Evolutionary conservation across 768 basidiomycete species (phyloP), one percentile per base, ranked within the genome.

Genomic region (Leucocoprinus birnbaumii): DNA sequence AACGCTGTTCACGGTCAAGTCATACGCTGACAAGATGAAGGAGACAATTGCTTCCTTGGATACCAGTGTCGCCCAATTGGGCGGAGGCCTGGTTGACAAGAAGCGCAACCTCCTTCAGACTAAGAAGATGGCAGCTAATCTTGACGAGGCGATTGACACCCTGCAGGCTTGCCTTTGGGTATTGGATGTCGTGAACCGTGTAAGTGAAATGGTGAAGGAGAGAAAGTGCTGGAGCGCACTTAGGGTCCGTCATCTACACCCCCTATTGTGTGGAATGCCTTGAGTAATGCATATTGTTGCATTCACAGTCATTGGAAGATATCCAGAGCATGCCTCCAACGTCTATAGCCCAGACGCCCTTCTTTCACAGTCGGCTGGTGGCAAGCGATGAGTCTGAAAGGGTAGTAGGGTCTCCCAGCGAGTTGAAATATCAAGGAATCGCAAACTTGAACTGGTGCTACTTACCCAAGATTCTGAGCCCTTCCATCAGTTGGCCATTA

Each of bases 201-300:
- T 98, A 48, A 86, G 91, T 31, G 85, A 92, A 67, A 94, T 98
- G 87, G 89, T 99, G 63, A 82, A 83, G 63, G 87, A 94, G 63
- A 89, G 91, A 51, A 94, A 89, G 75, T 98, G 94, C 71, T 98
- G 94, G 91, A 95, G 94, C 66, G 97, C 97, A 43, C 69, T 98
- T 67, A 79, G 96, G 76, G 94, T 97, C 68, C 69, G 93, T 79
- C 65, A 53, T 72, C 63, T 64, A 62, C 65, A 65, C 65, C 66
- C 59, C 51, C 67, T 61, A 54, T 63, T 47, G 37, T 53, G 64
- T 68, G 62, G 58, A 56, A 58, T 65, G 64, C 60, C 51, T 48
- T n/a, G 40, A 66, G 67, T 62, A 65, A 70, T 69, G 62, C 70
- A 65, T 63, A 60, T 60, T 55, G 21, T 64, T 56, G 45, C 59